phyloP scores from a whole-genome alignment of 1,284 basidiomycete genomes.

The Ustilago tritici region DNA sequence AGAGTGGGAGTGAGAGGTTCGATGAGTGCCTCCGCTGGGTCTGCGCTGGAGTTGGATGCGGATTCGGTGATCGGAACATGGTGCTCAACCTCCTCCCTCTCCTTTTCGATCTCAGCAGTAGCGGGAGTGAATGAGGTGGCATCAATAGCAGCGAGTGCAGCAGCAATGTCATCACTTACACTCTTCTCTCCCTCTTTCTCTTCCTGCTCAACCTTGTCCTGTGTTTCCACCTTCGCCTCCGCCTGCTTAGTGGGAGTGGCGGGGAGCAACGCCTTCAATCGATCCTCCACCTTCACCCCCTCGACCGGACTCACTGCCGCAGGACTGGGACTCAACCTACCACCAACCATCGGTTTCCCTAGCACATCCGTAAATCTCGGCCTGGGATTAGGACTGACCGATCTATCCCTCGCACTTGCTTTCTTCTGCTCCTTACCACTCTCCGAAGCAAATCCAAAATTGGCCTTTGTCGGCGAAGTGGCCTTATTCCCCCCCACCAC shows the following conservation, averaged over 20 bases:
- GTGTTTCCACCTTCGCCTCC: conserved; percentile 8
- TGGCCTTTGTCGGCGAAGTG: conserved; percentile 35
- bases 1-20: conserved; percentile 29
- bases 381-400: conserved; percentile 51
- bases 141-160: conserved; percentile 29
- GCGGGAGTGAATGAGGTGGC: conserved; percentile 10
- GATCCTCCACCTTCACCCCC: conserved; percentile 48
- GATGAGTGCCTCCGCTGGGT: conserved; percentile 11
- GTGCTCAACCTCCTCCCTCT: conserved; percentile 6
- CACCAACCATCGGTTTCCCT: conserved; percentile 50
- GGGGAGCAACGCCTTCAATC: conserved; percentile 56
- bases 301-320: conserved; percentile 1
- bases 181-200: conserved; percentile 32
- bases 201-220: conserved; percentile 6
- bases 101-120: neutral
- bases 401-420: conserved; percentile 18
- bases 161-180: conserved; percentile 25
- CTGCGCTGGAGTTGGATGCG: conserved; percentile 24
- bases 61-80: conserved; percentile 22
- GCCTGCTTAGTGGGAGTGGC: conserved; percentile 1
- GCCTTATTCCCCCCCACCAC: conserved; percentile 12
- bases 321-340: conserved; percentile 40
- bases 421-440: conserved; percentile 19
- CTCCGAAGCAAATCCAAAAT: conserved; percentile 42
- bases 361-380: conserved; percentile 57